phyloP scores from a whole-genome alignment of 306 rosid species.

The Fragaria vesca region DNA sequence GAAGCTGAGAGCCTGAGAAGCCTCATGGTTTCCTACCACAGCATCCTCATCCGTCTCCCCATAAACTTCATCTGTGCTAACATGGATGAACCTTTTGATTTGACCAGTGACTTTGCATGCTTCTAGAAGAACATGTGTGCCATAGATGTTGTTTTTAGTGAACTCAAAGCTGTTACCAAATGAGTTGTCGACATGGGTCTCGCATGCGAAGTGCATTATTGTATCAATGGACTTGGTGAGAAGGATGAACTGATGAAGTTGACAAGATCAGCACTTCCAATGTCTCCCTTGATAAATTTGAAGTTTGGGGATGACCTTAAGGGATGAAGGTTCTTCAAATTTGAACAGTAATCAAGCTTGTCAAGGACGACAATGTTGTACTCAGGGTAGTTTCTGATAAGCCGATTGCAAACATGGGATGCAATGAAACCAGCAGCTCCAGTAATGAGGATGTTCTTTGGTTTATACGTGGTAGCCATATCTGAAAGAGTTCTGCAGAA shows the following conservation, averaged over 20 bases:
- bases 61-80: slow-evolving; percentile 62
- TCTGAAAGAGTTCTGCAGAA: slow-evolving; percentile 26
- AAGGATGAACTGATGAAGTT: slow-evolving; percentile 51
- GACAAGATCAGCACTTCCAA: slow-evolving; percentile 53
- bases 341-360: slow-evolving; percentile 70
- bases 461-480: slow-evolving; percentile 41
- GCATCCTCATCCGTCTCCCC: slow-evolving; percentile 65
- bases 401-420: slow-evolving; percentile 65
- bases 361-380: slow-evolving; percentile 56
- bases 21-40: slow-evolving; percentile 59
- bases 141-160: slow-evolving; percentile 59
- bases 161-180: slow-evolving; percentile 63
- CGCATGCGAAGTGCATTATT: slow-evolving; percentile 68
- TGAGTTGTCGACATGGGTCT: slow-evolving; percentile 62
- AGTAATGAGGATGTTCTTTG: slow-evolving; percentile 57
- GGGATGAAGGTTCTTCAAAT: slow-evolving; percentile 48
- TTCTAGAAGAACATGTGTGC: slow-evolving; percentile 62
- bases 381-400: slow-evolving; percentile 41
- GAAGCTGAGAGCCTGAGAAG: slow-evolving; percentile 69
- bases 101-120: slow-evolving; percentile 56
- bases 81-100: slow-evolving; percentile 57
- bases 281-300: slow-evolving; percentile 63
- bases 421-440: slow-evolving; percentile 83
- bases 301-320: slow-evolving; percentile 40
- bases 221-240: slow-evolving; percentile 54